Evolutionary conservation across 352 stramenopile species (phyloP).

Genomic region (Globisporangium middletonii): DNA sequence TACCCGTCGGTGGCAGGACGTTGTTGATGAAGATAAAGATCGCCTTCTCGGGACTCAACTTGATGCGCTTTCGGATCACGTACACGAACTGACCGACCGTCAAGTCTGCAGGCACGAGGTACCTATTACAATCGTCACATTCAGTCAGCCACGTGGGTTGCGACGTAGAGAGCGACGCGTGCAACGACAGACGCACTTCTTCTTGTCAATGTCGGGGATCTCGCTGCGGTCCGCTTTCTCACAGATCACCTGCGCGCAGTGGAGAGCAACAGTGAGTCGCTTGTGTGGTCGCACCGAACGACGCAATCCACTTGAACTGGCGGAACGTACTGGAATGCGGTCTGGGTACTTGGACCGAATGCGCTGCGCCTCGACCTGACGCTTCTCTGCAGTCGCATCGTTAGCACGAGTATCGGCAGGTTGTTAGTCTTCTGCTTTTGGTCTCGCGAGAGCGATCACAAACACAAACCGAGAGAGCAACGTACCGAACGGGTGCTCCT

Average conservation of each 20-base stretch:
- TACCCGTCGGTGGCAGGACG: slow-evolving; percentile 94
- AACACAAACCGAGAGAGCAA: not conserved
- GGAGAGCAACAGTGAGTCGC: not conserved
- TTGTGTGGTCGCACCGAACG: no score
- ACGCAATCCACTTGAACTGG: no score
- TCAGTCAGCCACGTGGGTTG: not conserved
- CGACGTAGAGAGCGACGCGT: no score
- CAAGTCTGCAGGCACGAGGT: slow-evolving; percentile 95
- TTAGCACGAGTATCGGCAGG: not conserved
- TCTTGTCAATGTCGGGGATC: slow-evolving; percentile 99
- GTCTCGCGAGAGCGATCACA: not conserved
- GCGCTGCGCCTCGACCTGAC: slow-evolving; percentile 95
- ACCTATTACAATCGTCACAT: slow-evolving; percentile 24
- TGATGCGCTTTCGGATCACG: slow-evolving; percentile 99
- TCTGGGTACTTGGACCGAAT: slow-evolving; percentile 99
- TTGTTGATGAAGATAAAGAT: slow-evolving; percentile 99
- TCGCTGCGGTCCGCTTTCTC: slow-evolving; percentile 96
- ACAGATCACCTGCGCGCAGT: slow-evolving; percentile 68
- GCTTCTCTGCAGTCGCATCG: slow-evolving; percentile 83
- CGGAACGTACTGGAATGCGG: slow-evolving; percentile 87
- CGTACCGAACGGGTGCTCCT: slow-evolving; percentile 86
- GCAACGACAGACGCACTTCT: slow-evolving; percentile 79
- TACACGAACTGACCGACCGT: slow-evolving; percentile 99
- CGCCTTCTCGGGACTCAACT: slow-evolving; percentile 95
- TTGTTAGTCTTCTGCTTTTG: not conserved